Base-by-base conservation (phyloP, 2,329 filamentous ascomycete genomes). In the Xylaria sp. region DNA sequence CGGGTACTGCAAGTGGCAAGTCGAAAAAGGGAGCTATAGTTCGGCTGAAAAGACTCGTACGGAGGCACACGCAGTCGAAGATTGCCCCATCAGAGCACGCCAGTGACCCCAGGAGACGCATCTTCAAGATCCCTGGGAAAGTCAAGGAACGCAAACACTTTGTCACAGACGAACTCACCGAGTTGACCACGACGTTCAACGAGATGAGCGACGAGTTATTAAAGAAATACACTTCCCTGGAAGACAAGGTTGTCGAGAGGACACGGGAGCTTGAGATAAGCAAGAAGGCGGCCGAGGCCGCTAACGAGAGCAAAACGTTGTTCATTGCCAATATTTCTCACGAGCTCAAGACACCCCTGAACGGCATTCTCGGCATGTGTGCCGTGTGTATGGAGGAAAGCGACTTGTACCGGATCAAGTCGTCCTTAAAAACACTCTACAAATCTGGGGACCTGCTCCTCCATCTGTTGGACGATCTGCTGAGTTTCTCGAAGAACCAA, bases 401-500 rank as follows among this genome's bases (percentile, higher is more conserved):
- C 44, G 91, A 96, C 64, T 75, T 92, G 13, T 71, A 80, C 26
- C 85, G 88, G 61, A 86, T 96, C 60, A 92, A 92, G 70, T 85
- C 92, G 62, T 94, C 90, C 1, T 78, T 97, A 4, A 89, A 91
- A 64, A 91, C 92, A 17, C 86, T 97, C 18, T 96, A 96, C 73
- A 94, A 92, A 71, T 93, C 90, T 19, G 91, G 85, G 19, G 92
- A 97, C 69, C 73, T 96, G 5, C 74, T 97, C 7, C 77, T 96
- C 2, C 92, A 96, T 66, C 81, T 97, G 1, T 78, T 97, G 7
- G 94, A 94, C 39, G 92, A 97, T 74, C 78, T 97, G 3, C 75
- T 97, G 38, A 96, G 90, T 34, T 97, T 97, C 73, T 94, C 90
- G 68, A 96, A 96, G 73, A 96, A 97, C 66, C 91, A 96, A 71